Conservation (phyloP, 495 filamentous ascomycete genomes). For the Aspergillus wentii region DNA sequence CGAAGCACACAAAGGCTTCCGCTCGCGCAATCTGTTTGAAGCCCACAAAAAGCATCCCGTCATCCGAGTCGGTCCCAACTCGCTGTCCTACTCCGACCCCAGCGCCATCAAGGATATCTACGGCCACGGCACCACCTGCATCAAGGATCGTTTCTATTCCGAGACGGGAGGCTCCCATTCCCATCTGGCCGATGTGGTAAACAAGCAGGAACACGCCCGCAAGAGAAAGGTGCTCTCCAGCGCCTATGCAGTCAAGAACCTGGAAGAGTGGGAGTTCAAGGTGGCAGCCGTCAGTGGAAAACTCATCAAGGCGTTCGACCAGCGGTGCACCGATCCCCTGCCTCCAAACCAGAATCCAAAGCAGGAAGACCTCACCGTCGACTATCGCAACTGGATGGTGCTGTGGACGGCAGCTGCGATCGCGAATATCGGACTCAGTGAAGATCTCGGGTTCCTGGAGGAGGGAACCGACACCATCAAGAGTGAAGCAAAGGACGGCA, state of each 20-base stretch:
- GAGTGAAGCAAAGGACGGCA: conserved; percentile 27
- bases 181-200: conserved; percentile 35
- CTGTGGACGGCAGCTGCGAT: conserved; percentile 35
- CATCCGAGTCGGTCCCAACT: conserved; percentile 43
- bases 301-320: conserved; percentile 25
- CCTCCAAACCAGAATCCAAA: conserved; percentile 1
- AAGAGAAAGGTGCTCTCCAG: conserved; percentile 38
- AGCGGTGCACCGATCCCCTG: conserved; percentile 9
- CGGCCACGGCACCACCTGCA: conserved; percentile 39
- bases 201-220: conserved; percentile 31
- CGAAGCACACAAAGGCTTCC: conserved; percentile 24
- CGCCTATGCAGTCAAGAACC: conserved; percentile 44
- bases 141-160: conserved; percentile 41
- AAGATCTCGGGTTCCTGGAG: conserved; percentile 38
- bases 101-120: conserved; percentile 48
- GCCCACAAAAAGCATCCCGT: conserved; percentile 36
- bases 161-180: conserved; percentile 25
- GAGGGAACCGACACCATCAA: conserved; percentile 30
- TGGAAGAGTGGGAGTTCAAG: conserved; percentile 46
- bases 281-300: conserved; percentile 36
- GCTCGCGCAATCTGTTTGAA: conserved; percentile 26
- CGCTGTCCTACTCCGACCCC: conserved; percentile 31
- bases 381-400: conserved; percentile 30
- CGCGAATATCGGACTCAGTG: conserved; percentile 37
- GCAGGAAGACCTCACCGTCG: conserved; percentile 14